phyloP scores from a whole-genome alignment of 2,329 filamentous ascomycete genomes.

The Colletotrichum camelliae region DNA sequence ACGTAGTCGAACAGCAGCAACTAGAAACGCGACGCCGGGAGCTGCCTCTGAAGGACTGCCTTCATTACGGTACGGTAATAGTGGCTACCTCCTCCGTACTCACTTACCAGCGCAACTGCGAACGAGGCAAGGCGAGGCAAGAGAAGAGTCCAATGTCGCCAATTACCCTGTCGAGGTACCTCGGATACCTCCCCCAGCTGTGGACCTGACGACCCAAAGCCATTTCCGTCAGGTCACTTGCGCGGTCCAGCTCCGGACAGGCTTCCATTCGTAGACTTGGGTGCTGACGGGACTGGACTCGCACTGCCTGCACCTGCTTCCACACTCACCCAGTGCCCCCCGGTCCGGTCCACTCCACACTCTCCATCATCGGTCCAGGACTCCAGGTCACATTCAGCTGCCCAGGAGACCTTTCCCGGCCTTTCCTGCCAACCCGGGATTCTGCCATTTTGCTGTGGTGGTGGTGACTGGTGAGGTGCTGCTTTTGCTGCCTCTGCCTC shows the following conservation, averaged over 20 bases:
- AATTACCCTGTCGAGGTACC: background rate
- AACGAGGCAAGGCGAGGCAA: background rate
- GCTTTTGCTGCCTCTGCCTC: background rate
- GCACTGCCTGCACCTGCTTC: background rate
- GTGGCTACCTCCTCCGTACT: background rate
- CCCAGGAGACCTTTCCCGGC: background rate
- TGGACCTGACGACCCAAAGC: background rate
- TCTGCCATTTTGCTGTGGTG: background rate
- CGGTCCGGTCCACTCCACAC: constrained; percentile 13
- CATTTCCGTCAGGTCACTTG: background rate
- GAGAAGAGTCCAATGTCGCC: background rate
- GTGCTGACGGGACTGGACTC: background rate
- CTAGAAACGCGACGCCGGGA: background rate
- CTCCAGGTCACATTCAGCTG: background rate
- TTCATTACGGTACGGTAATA: background rate
- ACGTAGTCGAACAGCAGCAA: background rate
- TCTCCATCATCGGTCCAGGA: background rate
- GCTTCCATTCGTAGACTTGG: background rate
- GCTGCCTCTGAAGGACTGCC: background rate
- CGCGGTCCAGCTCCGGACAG: background rate
- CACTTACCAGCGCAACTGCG: background rate
- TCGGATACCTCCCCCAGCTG: background rate
- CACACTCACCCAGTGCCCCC: background rate
- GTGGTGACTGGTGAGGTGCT: background rate
- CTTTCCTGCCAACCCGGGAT: background rate